Evolutionary conservation across 306 rosid genomes (phyloP).

Genomic region (Rosa multiflora): DNA sequence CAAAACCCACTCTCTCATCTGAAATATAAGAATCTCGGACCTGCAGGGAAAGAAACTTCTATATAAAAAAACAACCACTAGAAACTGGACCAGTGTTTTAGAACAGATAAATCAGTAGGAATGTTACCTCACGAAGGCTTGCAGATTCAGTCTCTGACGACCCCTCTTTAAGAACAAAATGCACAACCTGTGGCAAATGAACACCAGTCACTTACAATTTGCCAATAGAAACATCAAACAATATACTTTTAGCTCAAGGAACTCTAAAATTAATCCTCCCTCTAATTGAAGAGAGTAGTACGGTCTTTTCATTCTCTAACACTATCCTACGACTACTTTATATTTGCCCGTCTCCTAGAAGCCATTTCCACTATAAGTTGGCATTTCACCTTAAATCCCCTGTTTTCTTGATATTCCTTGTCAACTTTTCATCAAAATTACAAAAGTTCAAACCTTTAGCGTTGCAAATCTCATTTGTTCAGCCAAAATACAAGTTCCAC

Average conservation of each 20-base stretch:
- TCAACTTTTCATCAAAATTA: neutral
- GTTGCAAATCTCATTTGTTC: neutral
- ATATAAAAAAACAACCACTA: neutral
- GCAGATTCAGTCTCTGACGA: conserved; percentile 43
- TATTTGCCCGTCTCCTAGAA: neutral
- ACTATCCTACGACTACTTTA: neutral
- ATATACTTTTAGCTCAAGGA: neutral
- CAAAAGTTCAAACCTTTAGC: neutral
- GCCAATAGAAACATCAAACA: neutral
- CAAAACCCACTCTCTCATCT: conserved; percentile 93
- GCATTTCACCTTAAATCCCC: neutral
- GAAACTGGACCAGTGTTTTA: neutral
- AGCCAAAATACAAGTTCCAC: neutral
- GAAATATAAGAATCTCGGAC: conserved; percentile 66
- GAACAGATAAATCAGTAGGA: neutral
- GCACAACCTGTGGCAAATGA: conserved; percentile 59
- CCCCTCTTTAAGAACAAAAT: conserved; percentile 58
- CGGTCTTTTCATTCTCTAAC: neutral
- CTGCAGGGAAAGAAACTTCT: conserved; percentile 33
- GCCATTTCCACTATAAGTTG: neutral
- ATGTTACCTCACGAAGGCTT: conserved; percentile 66
- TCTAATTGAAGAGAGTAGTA: neutral
- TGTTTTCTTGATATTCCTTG: neutral
- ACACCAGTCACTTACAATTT: neutral
- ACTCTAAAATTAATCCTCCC: neutral